phyloP scores from a whole-genome alignment of 306 rosid genomes.

The Inga leiocalycina region DNA sequence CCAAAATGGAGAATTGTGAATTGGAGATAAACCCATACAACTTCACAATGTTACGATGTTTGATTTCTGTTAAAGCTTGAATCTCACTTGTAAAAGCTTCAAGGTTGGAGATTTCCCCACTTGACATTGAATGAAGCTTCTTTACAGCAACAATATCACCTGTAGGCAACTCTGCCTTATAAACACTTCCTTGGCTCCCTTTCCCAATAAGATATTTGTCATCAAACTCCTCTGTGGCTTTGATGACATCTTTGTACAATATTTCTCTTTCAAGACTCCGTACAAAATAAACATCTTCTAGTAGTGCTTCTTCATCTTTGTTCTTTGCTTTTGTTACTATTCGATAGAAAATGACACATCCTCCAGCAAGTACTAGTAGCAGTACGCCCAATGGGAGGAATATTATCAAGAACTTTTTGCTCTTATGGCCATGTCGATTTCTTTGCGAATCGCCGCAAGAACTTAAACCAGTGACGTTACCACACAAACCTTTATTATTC shows the following conservation, averaged over 20 bases:
- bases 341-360: neutral
- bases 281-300: neutral
- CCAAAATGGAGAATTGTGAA: no score
- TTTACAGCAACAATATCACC: neutral
- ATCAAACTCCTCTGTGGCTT: neutral
- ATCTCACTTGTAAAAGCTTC: neutral
- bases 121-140: neutral
- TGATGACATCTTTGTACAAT: neutral
- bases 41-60: no score
- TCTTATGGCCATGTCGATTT: no score
- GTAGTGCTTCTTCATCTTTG: neutral
- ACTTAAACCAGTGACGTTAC: no score
- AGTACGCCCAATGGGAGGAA: no score
- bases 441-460: no score
- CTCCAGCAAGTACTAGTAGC: no score
- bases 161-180: neutral
- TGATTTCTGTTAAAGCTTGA: no score
- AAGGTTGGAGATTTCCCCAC: neutral
- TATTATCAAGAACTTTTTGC: no score
- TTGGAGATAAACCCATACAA: no score
- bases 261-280: neutral
- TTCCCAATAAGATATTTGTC: neutral
- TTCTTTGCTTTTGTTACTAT: neutral
- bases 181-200: neutral
- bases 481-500: no score